Evolutionary conservation across 179 eudicot species (phyloP).

Genomic region (Patellifolia procumbens): DNA sequence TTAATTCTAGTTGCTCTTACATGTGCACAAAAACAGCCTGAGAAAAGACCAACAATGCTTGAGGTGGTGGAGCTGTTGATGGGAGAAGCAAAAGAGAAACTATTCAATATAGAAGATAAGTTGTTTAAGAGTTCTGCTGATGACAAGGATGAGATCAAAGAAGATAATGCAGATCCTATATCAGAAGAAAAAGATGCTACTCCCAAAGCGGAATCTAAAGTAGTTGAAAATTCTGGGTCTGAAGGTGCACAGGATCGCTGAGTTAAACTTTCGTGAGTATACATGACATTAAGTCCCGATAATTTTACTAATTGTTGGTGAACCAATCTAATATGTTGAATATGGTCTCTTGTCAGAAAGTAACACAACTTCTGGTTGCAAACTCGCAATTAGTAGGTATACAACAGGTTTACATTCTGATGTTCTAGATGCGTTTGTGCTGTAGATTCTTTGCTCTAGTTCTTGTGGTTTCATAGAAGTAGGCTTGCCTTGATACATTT

Average conservation of each 20-base stretch:
- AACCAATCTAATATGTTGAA: neutral
- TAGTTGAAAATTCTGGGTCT: constrained; percentile 21
- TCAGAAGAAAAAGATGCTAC: constrained; percentile 52
- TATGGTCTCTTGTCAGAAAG: neutral
- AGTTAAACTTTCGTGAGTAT: constrained; percentile 3
- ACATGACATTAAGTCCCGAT: neutral
- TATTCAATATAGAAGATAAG: constrained; percentile 33
- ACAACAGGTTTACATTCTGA: neutral
- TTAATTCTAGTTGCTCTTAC: constrained; percentile 49
- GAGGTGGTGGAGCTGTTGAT: constrained; percentile 77
- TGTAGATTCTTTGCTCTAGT: neutral
- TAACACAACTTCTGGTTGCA: constrained; percentile 19
- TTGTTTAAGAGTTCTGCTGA: constrained; percentile 27
- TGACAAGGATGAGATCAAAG: constrained; percentile 32
- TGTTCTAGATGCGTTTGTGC: constrained; percentile 4
- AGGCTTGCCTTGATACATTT: constrained; percentile 22
- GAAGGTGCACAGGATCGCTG: constrained; percentile 26
- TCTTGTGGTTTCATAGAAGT: neutral
- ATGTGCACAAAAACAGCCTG: constrained; percentile 64
- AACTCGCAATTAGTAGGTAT: neutral
- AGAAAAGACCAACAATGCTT: constrained; percentile 78
- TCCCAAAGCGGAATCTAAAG: constrained; percentile 30
- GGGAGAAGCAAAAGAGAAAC: constrained; percentile 67
- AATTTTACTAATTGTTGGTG: neutral
- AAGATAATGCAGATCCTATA: constrained; percentile 42